Evolutionary conservation across 2,329 filamentous ascomycete genomes (phyloP), one percentile per base, ranked within the genome.

Genomic region (Sporothrix globosa): DNA sequence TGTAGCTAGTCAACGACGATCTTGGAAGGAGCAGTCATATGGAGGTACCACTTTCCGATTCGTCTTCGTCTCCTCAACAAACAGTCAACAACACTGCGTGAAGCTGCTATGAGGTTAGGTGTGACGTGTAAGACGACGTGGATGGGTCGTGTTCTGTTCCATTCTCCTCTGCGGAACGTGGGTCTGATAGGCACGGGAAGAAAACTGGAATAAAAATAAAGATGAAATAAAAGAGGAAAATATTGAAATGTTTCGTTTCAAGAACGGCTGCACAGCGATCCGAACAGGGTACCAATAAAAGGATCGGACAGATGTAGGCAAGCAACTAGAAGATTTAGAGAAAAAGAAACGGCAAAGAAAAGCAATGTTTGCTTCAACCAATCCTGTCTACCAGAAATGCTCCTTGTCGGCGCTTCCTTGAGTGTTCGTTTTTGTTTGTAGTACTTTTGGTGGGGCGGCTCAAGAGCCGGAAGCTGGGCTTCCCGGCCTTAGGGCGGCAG

Each of bases 261-360:
- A 54, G 19, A 30, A 46, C 66, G 66, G 66, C 66, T 54, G 21
- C 52, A 53, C 41, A 41, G 39, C 52, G 52, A 68, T 68, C 66
- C 66, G 66, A 61, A 50, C 41, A 48, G 24, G 27, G 53, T 34
- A 24, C 30, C 52, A 48, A 17, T 7, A 44, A 61, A 61, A 27
- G 53, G 44, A 61, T 44, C 1, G 41, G 41, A 44, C 17, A 58
- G 19, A 58, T 9, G 65, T 10, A 67, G 30, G 19, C 39, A 63
- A 52, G 68, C n/a, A 3, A 71, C 61, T 27, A 58, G 52, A 34
- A 72, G 60, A 72, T 54, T 9, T 34, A 7, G 54, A 68, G 63
- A 58, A 67, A 58, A 61, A 72, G 68, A 71, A 67, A 67, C 11
- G 46, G 21, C 21, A 50, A 50, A 53, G 11, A 13, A 53, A 60